Evolutionary conservation across 2,329 filamentous ascomycete genomes (phyloP).

Genomic region (Venturia carpophila): DNA sequence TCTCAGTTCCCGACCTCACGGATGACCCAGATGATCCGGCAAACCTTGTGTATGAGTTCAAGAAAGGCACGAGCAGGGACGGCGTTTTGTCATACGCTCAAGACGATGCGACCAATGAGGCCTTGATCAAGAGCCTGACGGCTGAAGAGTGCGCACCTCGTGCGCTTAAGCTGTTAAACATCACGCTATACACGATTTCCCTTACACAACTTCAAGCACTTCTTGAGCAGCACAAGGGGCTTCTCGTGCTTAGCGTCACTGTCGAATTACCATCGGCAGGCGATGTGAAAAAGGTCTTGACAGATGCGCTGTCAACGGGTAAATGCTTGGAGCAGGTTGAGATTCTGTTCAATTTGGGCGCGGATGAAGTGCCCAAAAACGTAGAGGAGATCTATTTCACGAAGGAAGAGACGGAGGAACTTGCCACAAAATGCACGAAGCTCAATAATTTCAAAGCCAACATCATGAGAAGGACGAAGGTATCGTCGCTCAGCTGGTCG

Average conservation of each 20-base stretch:
- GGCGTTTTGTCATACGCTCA: conserved; percentile 32
- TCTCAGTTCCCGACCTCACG: conserved; percentile 29
- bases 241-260: conserved; percentile 35
- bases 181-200: conserved; percentile 36
- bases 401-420: conserved; percentile 28
- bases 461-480: conserved; percentile 15
- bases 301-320: conserved; percentile 27
- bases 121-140: conserved; percentile 29
- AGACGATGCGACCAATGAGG: conserved; percentile 14
- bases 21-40: conserved; percentile 24
- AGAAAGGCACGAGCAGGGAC: conserved; percentile 20
- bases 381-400: conserved; percentile 19
- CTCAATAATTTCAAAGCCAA: conserved; percentile 32
- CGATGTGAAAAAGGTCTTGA: conserved; percentile 29
- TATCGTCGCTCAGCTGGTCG: neutral
- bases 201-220: conserved; percentile 30
- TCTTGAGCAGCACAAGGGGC: conserved; percentile 29
- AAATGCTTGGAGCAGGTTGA: conserved; percentile 34
- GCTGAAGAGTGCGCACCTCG: conserved; percentile 29
- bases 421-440: conserved; percentile 29
- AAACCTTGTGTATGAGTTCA: conserved; percentile 22
- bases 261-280: conserved; percentile 32
- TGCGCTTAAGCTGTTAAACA: conserved; percentile 32
- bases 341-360: conserved; percentile 31
- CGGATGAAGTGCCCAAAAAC: conserved; percentile 27